Conservation (phyloP, 176 grass and related monocot genomes). For the Bonia amplexicaulis region DNA sequence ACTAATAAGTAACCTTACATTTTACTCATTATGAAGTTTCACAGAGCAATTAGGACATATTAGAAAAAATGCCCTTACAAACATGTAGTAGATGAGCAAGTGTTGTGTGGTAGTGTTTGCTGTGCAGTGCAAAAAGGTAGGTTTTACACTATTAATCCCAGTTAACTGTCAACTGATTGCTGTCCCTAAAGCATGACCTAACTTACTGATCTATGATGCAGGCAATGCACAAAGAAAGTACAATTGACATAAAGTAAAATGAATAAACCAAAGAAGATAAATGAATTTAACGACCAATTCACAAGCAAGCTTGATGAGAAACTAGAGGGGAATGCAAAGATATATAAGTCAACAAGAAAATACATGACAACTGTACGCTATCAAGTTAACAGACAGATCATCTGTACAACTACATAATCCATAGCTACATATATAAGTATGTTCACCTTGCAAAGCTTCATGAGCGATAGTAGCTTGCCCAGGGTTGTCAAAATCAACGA, state of each 20-base stretch:
- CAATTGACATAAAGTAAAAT: background rate
- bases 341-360: background rate
- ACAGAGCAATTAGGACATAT: background rate
- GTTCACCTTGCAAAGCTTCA: conserved; percentile 96
- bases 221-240: background rate
- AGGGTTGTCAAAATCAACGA: conserved; percentile 92
- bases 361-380: background rate
- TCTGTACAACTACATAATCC: background rate
- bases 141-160: background rate
- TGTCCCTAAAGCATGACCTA: background rate
- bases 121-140: background rate
- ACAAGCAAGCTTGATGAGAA: background rate
- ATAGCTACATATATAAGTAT: conserved; percentile 25
- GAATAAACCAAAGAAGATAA: background rate
- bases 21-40: background rate
- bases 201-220: background rate
- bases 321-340: conserved; percentile 5
- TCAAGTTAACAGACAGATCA: background rate
- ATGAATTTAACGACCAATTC: background rate
- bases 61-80: background rate
- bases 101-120: background rate
- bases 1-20: background rate
- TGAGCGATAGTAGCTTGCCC: conserved; percentile 78
- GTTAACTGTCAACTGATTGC: background rate
- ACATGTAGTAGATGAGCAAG: background rate